These are phyloP conservation scores for Boletus tylopilopsis DNA, from an alignment of 768 basidiomycete genomes.

Conservation along the genomic window DNA sequence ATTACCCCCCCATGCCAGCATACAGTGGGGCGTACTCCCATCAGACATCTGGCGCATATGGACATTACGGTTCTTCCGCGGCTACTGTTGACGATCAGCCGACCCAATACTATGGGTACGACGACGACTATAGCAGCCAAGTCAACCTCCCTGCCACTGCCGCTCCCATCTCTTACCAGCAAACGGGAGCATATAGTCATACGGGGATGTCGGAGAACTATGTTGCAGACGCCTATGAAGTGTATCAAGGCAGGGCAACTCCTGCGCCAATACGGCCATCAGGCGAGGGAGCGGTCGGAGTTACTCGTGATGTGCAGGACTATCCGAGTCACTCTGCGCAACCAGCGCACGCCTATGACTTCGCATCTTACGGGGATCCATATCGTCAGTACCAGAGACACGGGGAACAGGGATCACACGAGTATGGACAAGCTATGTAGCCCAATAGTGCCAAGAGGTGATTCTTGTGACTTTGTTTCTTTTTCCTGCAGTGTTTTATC, in stretches of 20 bases:
- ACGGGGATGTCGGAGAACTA: slow-evolving; percentile 26
- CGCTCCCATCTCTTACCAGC: slow-evolving; percentile 54
- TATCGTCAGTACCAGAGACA: slow-evolving; percentile 30
- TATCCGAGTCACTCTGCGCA: slow-evolving; percentile 30
- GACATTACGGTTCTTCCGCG: slow-evolving; percentile 58
- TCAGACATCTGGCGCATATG: slow-evolving; percentile 46
- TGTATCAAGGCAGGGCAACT: slow-evolving; percentile 50
- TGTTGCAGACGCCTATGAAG: slow-evolving; percentile 47
- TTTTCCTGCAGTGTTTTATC: slow-evolving; percentile 23
- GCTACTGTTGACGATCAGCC: slow-evolving; percentile 54
- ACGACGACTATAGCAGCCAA: slow-evolving; percentile 68
- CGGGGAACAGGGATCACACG: slow-evolving; percentile 25
- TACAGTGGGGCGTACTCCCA: slow-evolving; percentile 65
- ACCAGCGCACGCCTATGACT: slow-evolving; percentile 26
- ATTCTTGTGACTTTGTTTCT: slow-evolving; percentile 15
- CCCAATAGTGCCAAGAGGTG: slow-evolving; percentile 10
- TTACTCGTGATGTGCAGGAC: slow-evolving; percentile 39
- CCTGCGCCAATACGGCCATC: slow-evolving; percentile 33
- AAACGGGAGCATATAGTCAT: slow-evolving; percentile 17
- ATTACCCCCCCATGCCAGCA: slow-evolving; percentile 72
- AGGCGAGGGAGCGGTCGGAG: slow-evolving; percentile 29
- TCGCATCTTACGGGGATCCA: slow-evolving; percentile 25
- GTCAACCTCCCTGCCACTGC: slow-evolving; percentile 55
- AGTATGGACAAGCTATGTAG: slow-evolving; percentile 34
- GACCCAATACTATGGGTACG: slow-evolving; percentile 45